Evolutionary conservation across 768 basidiomycete genomes (phyloP).

Genomic region (Hypholoma sublateritium): DNA sequence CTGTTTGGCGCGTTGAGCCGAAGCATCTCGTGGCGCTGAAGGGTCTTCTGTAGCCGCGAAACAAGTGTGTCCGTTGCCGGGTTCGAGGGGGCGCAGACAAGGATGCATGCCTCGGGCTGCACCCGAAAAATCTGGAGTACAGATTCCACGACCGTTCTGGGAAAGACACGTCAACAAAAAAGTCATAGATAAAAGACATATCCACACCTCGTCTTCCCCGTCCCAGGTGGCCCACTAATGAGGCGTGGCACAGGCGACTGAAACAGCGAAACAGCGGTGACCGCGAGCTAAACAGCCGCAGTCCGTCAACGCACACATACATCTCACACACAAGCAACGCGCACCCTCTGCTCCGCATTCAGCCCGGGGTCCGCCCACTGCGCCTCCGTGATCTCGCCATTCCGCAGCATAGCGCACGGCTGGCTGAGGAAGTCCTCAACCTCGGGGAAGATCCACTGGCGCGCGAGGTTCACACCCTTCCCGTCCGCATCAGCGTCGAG

Average conservation of each 20-base stretch:
- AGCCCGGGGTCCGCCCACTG: slow-evolving; percentile 47
- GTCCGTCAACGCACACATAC: neutral
- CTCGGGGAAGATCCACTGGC: slow-evolving; percentile 47
- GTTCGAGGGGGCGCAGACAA: slow-evolving; percentile 52
- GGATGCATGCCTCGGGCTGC: slow-evolving; percentile 45
- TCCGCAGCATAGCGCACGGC: slow-evolving; percentile 18
- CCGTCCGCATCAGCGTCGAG: slow-evolving; percentile 16
- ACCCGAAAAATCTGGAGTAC: slow-evolving; percentile 49
- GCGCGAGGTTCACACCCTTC: slow-evolving; percentile 26
- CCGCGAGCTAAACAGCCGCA: slow-evolving; percentile 33
- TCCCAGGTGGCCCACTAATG: slow-evolving; percentile 51
- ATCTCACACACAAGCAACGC: slow-evolving; percentile 6
- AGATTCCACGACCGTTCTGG: slow-evolving; percentile 47
- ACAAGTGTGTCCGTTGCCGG: slow-evolving; percentile 51
- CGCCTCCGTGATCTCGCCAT: slow-evolving; percentile 25
- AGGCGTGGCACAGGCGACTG: slow-evolving; percentile 47
- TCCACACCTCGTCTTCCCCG: slow-evolving; percentile 49
- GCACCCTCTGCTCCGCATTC: slow-evolving; percentile 46
- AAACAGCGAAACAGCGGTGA: slow-evolving; percentile 39
- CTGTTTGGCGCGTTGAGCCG: slow-evolving; percentile 48
- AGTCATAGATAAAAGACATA: neutral
- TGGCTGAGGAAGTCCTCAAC: slow-evolving; percentile 27
- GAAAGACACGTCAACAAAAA: neutral
- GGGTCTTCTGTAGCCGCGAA: slow-evolving; percentile 34
- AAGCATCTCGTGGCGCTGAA: slow-evolving; percentile 44